phyloP scores from a whole-genome alignment of 2,329 filamentous ascomycete genomes.

The Aspergillus uvarum region DNA sequence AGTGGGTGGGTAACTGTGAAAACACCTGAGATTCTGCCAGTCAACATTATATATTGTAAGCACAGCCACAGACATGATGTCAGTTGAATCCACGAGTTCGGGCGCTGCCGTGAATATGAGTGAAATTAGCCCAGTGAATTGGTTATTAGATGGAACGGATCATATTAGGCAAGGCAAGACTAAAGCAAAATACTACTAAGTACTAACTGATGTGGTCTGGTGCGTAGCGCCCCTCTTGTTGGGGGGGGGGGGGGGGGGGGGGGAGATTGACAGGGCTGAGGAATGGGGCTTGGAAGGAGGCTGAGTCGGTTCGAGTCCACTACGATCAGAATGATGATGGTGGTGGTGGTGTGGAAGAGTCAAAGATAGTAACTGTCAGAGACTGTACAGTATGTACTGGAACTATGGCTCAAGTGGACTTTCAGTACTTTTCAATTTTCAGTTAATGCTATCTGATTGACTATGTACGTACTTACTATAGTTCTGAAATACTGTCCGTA shows the following conservation, averaged over 20 bases:
- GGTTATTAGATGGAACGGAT: too few relatives aligned
- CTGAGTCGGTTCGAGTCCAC: neutral
- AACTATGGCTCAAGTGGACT: too few relatives aligned
- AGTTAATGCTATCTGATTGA: too few relatives aligned
- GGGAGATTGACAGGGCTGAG: neutral
- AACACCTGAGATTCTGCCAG: too few relatives aligned
- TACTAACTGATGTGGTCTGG: neutral
- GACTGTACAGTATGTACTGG: too few relatives aligned
- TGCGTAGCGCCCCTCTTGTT: neutral
- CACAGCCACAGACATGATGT: slow-evolving; percentile 7
- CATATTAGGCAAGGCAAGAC: neutral
- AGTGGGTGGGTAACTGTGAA: neutral
- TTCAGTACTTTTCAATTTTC: too few relatives aligned
- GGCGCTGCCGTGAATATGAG: neutral
- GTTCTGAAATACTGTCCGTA: too few relatives aligned
- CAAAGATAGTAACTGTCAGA: too few relatives aligned
- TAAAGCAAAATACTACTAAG: too few relatives aligned
- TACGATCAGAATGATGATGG: neutral
- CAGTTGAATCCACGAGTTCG: neutral
- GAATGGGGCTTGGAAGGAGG: neutral
- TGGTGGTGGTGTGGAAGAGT: too few relatives aligned
- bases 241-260: too few relatives aligned
- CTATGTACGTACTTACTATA: too few relatives aligned
- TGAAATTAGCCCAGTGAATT: neutral
- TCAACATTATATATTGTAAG: neutral